phyloP scores from a whole-genome alignment of 768 basidiomycete genomes.

The Zangia roseola region DNA sequence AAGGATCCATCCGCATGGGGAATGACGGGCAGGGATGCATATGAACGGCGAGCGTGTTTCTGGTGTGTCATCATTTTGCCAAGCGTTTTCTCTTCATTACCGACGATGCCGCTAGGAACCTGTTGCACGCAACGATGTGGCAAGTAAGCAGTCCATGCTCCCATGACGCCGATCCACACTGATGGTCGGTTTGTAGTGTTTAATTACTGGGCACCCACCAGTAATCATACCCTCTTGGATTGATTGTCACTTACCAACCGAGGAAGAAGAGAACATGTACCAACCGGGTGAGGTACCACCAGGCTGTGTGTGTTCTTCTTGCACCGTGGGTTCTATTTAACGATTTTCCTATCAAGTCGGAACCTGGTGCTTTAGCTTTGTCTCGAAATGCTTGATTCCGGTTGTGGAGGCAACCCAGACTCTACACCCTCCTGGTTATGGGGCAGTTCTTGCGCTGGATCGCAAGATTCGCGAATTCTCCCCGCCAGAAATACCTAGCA shows the following conservation, averaged over 20 bases:
- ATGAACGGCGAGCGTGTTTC: constrained; percentile 54
- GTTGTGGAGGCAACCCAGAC: constrained; percentile 41
- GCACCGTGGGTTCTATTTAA: neutral
- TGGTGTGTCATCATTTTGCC: constrained; percentile 31
- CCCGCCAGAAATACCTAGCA: constrained; percentile 17
- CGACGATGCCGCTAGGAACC: constrained; percentile 25
- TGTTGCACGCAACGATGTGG: constrained; percentile 48
- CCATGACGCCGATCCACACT: neutral
- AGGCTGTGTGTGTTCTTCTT: constrained; percentile 39
- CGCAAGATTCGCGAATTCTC: constrained; percentile 43
- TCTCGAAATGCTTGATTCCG: constrained; percentile 41
- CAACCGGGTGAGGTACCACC: constrained; percentile 42
- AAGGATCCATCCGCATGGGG: constrained; percentile 53
- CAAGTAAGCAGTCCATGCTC: constrained; percentile 24
- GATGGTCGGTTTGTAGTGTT: constrained; percentile 26
- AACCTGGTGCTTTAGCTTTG: constrained; percentile 45
- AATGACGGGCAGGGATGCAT: constrained; percentile 47
- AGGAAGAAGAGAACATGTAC: constrained; percentile 45
- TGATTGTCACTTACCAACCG: constrained; percentile 46
- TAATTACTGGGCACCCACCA: constrained; percentile 50
- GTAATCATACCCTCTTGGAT: constrained; percentile 41
- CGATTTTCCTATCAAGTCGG: constrained; percentile 37
- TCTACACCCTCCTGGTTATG: constrained; percentile 45
- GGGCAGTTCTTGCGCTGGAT: constrained; percentile 48
- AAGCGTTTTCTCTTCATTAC: neutral